Conservation (phyloP, 192 early-diverging fungal genomes). For the Backusella mclennaniae region DNA sequence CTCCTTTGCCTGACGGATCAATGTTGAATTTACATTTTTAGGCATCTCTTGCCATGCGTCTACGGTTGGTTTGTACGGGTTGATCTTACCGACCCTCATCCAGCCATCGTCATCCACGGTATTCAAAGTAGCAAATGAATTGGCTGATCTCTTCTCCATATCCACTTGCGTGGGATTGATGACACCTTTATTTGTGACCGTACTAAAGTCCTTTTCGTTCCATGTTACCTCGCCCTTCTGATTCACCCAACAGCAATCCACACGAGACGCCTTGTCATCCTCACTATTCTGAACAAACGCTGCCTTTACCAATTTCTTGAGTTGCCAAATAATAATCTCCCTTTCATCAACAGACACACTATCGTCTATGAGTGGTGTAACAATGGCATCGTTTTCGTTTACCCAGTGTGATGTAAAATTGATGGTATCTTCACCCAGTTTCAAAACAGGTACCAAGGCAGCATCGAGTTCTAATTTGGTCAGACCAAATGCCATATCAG, state of each 20-base stretch:
- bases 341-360: slow-evolving; percentile 50
- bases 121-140: slow-evolving; percentile 6
- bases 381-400: slow-evolving; percentile 48
- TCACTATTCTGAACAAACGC: slow-evolving; percentile 17
- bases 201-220: slow-evolving; percentile 21
- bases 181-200: neutral
- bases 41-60: slow-evolving; percentile 11
- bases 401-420: slow-evolving; percentile 48
- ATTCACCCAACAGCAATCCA: slow-evolving; percentile 59
- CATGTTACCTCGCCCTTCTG: slow-evolving; percentile 47
- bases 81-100: neutral
- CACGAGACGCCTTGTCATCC: slow-evolving; percentile 34
- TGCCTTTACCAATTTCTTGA: slow-evolving; percentile 39
- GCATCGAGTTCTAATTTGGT: slow-evolving; percentile 46
- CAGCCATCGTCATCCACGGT: slow-evolving; percentile 11
- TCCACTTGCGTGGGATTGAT: neutral
- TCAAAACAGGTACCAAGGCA: slow-evolving; percentile 41
- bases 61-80: neutral
- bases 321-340: slow-evolving; percentile 43
- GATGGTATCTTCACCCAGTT: slow-evolving; percentile 39
- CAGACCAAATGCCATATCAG: slow-evolving; percentile 52
- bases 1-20: neutral
- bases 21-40: neutral
- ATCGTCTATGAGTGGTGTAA: slow-evolving; percentile 40
- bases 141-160: neutral